phyloP scores from a whole-genome alignment of 73 alveolate species.

The Paramecium pentaurelia region DNA sequence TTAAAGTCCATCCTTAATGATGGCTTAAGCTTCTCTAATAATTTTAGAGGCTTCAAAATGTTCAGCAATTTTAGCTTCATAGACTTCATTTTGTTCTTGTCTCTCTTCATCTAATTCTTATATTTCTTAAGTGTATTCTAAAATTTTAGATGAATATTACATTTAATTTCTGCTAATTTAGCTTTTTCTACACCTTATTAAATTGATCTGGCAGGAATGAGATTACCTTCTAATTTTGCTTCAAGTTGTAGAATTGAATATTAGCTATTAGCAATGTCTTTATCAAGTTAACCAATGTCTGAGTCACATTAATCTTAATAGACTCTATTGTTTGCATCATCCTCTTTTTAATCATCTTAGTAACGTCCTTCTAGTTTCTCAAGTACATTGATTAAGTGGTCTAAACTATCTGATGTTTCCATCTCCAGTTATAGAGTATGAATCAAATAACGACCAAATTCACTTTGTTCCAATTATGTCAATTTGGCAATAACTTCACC shows the following conservation, averaged over 20 bases:
- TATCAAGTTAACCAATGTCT: background rate
- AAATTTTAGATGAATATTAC: background rate
- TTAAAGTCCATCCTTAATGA: background rate
- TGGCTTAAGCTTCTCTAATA: slow-evolving; percentile 44
- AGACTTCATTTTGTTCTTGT: slow-evolving; percentile 6
- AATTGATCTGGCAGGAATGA: background rate
- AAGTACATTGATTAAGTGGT: background rate
- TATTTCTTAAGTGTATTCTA: background rate
- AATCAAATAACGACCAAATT: slow-evolving; percentile 16
- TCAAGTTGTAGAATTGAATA: background rate
- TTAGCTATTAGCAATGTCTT: slow-evolving; percentile 15
- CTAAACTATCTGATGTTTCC: slow-evolving; percentile 44
- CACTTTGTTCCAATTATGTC: background rate
- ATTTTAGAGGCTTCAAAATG: slow-evolving; percentile 24
- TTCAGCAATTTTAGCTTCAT: slow-evolving; percentile 16
- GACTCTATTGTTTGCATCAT: slow-evolving; percentile 27
- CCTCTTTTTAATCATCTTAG: slow-evolving; percentile 19
- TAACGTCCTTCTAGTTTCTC: slow-evolving; percentile 2
- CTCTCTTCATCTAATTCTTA: slow-evolving; percentile 38
- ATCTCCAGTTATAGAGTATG: background rate
- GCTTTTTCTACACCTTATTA: slow-evolving; percentile 36
- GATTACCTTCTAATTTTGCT: slow-evolving; percentile 47
- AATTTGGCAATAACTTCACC: background rate
- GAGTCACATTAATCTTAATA: slow-evolving; percentile 8
- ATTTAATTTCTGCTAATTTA: background rate